phyloP scores from a whole-genome alignment of 495 filamentous ascomycete genomes.

The Xylaria castorea region DNA sequence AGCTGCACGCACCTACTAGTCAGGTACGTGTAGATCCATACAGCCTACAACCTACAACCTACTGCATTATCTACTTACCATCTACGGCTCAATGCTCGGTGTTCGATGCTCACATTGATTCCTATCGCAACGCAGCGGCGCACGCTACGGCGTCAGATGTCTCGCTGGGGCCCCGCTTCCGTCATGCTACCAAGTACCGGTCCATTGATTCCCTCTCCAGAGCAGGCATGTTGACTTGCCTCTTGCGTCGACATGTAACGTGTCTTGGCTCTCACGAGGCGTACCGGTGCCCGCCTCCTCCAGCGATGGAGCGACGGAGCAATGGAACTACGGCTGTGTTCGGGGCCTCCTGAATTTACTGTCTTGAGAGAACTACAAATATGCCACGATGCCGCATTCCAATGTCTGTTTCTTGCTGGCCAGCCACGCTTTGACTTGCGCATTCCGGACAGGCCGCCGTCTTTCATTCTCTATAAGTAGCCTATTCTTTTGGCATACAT shows the following conservation, averaged over 20 bases:
- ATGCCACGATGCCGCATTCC: conserved; percentile 27
- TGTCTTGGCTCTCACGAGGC: conserved; percentile 34
- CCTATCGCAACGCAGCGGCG: not conserved
- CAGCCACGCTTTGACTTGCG: conserved; percentile 20
- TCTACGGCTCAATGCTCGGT: not conserved
- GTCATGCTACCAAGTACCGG: conserved; percentile 6
- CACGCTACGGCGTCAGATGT: conserved; percentile 19
- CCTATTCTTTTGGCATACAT: conserved; percentile 34
- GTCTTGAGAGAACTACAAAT: conserved; percentile 27
- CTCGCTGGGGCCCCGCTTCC: conserved; percentile 11
- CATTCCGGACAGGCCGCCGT: not conserved
- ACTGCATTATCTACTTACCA: too few relatives aligned
- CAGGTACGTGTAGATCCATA: conserved; percentile 13
- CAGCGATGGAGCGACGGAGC: conserved; percentile 11
- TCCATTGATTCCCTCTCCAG: not conserved
- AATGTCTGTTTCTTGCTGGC: conserved; percentile 20
- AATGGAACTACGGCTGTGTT: conserved; percentile 6
- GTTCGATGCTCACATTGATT: conserved; percentile 1
- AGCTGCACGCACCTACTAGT: conserved; percentile 1
- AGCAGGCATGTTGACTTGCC: conserved; percentile 24
- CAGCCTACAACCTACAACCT: not conserved
- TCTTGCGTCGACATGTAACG: conserved; percentile 39
- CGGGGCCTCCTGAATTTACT: not conserved
- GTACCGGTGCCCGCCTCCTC: not conserved
- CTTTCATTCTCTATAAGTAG: conserved; percentile 24